Percentiles rank a stretch among this genome's conserved stretches.
phyloP scores from a whole-genome alignment of 352 stramenopile species.

The Nothophytophthora sp. region DNA sequence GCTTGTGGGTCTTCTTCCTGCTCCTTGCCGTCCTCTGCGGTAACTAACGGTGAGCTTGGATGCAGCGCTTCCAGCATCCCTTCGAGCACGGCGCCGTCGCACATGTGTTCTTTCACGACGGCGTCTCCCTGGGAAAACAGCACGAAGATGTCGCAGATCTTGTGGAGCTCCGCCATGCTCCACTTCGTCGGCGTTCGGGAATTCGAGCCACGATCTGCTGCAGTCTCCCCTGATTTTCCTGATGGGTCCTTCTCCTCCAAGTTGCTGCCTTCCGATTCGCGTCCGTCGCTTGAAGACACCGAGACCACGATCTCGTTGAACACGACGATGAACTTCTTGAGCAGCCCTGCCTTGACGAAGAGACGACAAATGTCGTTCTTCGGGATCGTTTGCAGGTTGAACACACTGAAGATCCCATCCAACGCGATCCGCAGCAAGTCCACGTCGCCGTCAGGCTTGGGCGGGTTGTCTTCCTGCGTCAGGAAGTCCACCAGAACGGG shows the following conservation, averaged over 20 bases:
- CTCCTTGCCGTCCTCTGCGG: slow-evolving; percentile 3
- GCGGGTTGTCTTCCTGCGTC: slow-evolving; percentile 31
- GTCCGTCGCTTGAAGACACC: slow-evolving; percentile 26
- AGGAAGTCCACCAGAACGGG: slow-evolving; percentile 87
- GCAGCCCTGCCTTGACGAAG: slow-evolving; percentile 92
- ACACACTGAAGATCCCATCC: slow-evolving; percentile 91
- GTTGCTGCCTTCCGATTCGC: slow-evolving; percentile 9
- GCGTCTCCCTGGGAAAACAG: slow-evolving; percentile 92
- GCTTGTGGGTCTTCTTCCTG: slow-evolving; percentile 5
- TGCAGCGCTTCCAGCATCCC: slow-evolving; percentile 62
- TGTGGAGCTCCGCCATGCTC: slow-evolving; percentile 69
- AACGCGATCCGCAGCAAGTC: slow-evolving; percentile 83
- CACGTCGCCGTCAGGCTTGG: slow-evolving; percentile 37
- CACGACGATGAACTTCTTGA: slow-evolving; percentile 87
- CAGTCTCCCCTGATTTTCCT: not conserved
- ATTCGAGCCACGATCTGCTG: slow-evolving; percentile 2
- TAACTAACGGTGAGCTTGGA: slow-evolving; percentile 19
- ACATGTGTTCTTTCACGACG: slow-evolving; percentile 93
- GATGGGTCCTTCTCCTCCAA: slow-evolving; percentile 3
- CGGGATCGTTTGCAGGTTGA: slow-evolving; percentile 90
- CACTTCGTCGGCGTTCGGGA: slow-evolving; percentile 26
- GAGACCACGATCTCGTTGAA: slow-evolving; percentile 77
- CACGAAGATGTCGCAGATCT: slow-evolving; percentile 88
- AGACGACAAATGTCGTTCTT: slow-evolving; percentile 95
- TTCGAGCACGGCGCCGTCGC: slow-evolving; percentile 75